Base-by-base conservation (phyloP, 2,329 filamentous ascomycete species). In the Lachnellula suecica region DNA sequence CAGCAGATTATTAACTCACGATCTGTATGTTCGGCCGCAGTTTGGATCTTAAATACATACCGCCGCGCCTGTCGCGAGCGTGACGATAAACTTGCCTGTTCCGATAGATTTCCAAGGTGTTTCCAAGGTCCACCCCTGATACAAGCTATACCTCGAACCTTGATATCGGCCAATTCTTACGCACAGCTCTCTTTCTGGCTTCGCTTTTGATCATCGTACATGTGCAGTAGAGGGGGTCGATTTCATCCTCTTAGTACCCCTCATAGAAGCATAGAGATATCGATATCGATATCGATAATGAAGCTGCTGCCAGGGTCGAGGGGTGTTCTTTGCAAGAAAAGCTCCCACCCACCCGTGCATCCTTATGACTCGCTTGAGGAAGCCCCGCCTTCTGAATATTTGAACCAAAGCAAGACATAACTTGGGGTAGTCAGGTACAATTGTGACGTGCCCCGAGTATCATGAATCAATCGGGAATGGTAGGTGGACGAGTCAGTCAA, bases 151-250 rank as follows among this genome's bases (percentile, higher is more conserved):
- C 24, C 19, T 19, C 27, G 40, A 23, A 35, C 24, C 40, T 29
- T 45, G 20, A 48, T 46, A 47, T 29, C 13, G 40, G 22, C 43
- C 47, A 40, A 46, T 22, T 49, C 48, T 34, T 35, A 35, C 44
- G 61, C 60, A 62, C 60, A 57, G 61, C 59, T 59, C 60, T 51
- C 54, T 46, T 31, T 45, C 52, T 59, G 61, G 56, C 58, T 49
- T 49, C 34, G 29, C 49, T 43, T 43, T 25, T 47, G 50, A 53
- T 59, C 56, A 17, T 20, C 24, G 23, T 27, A 31, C 24, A 15
- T 19, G 35, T 8, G 22, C 20, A 17, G 20, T 7, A 17, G 17
- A n/a, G n/a, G n/a, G n/a, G n/a, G n/a, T n/a, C n/a, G n/a, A n/a
- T n/a, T n/a, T n/a, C n/a, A n/a, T n/a, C n/a, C n/a, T n/a, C n/a